Conservation (phyloP, 2,329 filamentous ascomycete species). For the Penicillium occitanis region DNA sequence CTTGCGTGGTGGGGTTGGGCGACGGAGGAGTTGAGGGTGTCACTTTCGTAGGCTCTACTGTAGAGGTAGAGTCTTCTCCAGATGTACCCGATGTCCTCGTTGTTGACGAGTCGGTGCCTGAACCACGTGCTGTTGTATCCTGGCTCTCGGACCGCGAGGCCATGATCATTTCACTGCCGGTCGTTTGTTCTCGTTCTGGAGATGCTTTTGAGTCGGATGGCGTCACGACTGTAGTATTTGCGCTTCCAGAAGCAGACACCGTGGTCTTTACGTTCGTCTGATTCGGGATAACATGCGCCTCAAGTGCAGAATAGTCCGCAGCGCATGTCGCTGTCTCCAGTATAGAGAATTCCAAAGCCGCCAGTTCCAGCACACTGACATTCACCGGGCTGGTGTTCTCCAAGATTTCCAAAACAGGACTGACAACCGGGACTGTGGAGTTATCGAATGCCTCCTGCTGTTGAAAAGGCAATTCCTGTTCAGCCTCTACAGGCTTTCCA, state of each 20-base stretch:
- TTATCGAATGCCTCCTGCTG: slow-evolving; percentile 6
- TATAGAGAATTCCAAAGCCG: slow-evolving; percentile 7
- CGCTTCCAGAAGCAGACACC: background rate
- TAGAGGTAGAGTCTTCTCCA: slow-evolving; percentile 8
- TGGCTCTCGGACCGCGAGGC: background rate
- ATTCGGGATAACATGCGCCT: background rate
- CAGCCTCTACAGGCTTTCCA: slow-evolving; percentile 26
- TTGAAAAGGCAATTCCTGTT: slow-evolving; percentile 2
- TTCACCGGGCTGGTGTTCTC: slow-evolving; percentile 6
- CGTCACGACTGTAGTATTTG: slow-evolving; percentile 4
- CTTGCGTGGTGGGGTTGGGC: slow-evolving; percentile 80
- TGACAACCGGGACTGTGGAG: background rate
- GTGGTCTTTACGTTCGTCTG: background rate
- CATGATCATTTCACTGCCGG: background rate
- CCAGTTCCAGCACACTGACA: slow-evolving; percentile 15
- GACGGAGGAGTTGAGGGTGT: slow-evolving; percentile 45
- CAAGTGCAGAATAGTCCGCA: background rate
- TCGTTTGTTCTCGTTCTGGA: slow-evolving; percentile 10
- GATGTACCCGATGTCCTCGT: background rate
- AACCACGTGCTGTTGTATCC: background rate
- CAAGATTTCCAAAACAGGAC: background rate
- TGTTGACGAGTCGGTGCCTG: slow-evolving; percentile 5
- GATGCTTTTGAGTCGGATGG: slow-evolving; percentile 9
- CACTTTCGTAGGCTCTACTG: slow-evolving; percentile 17
- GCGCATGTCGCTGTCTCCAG: slow-evolving; percentile 13